Evolutionary conservation across 352 stramenopile genomes (phyloP).

Genomic region (Phytophthora idaei): DNA sequence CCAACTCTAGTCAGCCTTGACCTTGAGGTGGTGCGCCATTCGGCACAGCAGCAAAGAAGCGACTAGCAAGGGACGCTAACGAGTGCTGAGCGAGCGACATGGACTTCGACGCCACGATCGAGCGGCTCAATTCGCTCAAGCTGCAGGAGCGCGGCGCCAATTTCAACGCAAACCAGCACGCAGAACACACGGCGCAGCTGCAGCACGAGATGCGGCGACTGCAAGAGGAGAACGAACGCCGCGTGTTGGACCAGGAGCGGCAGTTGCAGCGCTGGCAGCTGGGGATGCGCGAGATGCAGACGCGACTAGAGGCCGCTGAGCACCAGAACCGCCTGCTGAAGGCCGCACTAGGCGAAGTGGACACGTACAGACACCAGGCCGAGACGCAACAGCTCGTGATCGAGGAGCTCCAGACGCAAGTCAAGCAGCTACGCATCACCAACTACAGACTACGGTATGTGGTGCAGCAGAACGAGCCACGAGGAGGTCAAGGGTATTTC

Average conservation of each 20-base stretch:
- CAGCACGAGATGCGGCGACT: constrained; percentile 49
- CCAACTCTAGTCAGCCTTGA: constrained; percentile 31
- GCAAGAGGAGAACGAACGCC: constrained; percentile 53
- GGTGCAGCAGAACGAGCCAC: constrained; percentile 69
- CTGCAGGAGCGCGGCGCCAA: constrained; percentile 46
- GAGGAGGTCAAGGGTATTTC: constrained; percentile 45
- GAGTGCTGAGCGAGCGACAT: constrained; percentile 25
- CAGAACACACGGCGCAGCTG: constrained; percentile 29
- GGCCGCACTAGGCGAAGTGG: constrained; percentile 40
- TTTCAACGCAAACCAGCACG: constrained; percentile 12
- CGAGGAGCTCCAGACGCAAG: constrained; percentile 67
- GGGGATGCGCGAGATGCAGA: constrained; percentile 58
- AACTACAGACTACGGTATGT: constrained; percentile 80
- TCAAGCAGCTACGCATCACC: constrained; percentile 67
- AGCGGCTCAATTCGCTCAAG: constrained; percentile 76
- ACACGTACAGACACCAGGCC: constrained; percentile 52
- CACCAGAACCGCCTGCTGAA: constrained; percentile 67
- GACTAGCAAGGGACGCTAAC: constrained; percentile 8
- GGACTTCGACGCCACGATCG: constrained; percentile 73
- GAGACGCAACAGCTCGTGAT: constrained; percentile 73
- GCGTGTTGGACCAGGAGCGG: constrained; percentile 51
- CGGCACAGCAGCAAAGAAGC: constrained; percentile 17
- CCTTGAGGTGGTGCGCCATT: constrained; percentile 10
- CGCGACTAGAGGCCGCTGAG: constrained; percentile 46
- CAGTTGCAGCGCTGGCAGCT: constrained; percentile 52